Evolutionary conservation across 495 filamentous ascomycete species (phyloP).

Genomic region (Diplogelasinospora grovesii): DNA sequence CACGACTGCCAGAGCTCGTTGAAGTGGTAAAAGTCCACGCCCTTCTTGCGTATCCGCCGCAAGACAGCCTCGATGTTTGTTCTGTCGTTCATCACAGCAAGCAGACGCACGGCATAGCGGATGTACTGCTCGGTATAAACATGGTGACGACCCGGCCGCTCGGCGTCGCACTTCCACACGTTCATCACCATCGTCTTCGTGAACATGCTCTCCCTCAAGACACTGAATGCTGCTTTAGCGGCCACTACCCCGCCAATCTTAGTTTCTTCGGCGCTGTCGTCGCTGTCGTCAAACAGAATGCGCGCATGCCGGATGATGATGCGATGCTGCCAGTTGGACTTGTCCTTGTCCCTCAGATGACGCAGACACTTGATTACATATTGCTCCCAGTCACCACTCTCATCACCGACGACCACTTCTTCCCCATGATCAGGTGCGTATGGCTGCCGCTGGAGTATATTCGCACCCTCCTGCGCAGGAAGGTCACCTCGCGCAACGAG

Average conservation of each 20-base stretch:
- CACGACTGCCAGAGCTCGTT: conserved; percentile 76
- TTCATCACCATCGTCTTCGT: conserved; percentile 92
- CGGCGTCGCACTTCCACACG: conserved; percentile 92
- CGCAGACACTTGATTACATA: conserved; percentile 69
- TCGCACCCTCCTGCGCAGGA: conserved; percentile 33
- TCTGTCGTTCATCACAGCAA: conserved; percentile 71
- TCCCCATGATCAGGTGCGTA: conserved; percentile 34
- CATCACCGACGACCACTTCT: conserved; percentile 34
- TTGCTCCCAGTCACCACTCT: conserved; percentile 64
- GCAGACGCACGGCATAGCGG: conserved; percentile 66
- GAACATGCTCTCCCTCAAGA: conserved; percentile 81
- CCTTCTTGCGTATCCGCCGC: conserved; percentile 73
- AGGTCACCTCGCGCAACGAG: conserved; percentile 52
- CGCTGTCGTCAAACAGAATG: conserved; percentile 55
- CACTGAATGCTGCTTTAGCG: conserved; percentile 60
- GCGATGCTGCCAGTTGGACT: conserved; percentile 95
- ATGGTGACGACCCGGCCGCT: conserved; percentile 86
- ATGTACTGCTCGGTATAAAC: conserved; percentile 91
- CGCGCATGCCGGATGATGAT: conserved; percentile 75
- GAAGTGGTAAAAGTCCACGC: conserved; percentile 80
- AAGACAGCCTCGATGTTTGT: conserved; percentile 72
- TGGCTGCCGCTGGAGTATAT: conserved; percentile 41
- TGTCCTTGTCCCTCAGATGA: conserved; percentile 75
- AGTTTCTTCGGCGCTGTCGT: conserved; percentile 20
- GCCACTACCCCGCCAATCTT: conserved; percentile 31